phyloP scores from a whole-genome alignment of 352 stramenopile genomes.

The Globisporangium irregulare region DNA sequence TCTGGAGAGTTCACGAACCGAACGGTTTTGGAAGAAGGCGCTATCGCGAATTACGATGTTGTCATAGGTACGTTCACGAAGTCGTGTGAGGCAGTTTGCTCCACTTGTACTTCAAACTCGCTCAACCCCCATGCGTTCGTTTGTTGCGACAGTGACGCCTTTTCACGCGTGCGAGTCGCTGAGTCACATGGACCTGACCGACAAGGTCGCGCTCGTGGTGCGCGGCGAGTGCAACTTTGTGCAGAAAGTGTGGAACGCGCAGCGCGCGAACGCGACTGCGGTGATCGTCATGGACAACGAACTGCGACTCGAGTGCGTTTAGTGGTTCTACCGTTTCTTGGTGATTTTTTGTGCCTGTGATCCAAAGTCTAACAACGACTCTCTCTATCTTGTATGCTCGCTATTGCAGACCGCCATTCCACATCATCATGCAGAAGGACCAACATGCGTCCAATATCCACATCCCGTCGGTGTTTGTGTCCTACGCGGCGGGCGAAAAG shows the following conservation, averaged over 20 bases:
- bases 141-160: constrained; percentile 28
- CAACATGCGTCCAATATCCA: constrained; percentile 56
- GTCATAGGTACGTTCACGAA: constrained; percentile 31
- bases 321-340: background rate
- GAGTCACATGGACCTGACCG: constrained; percentile 33
- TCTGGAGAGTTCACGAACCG: constrained; percentile 75
- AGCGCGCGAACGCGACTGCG: constrained; percentile 58
- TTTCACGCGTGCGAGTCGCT: constrained; percentile 68
- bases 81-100: background rate
- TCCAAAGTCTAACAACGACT: background rate
- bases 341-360: background rate
- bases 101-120: background rate
- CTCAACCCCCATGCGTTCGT: background rate
- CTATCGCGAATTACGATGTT: constrained; percentile 34
- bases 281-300: constrained; percentile 78
- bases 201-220: constrained; percentile 73
- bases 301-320: constrained; percentile 48
- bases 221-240: constrained; percentile 70
- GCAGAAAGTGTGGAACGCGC: constrained; percentile 46
- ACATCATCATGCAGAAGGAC: constrained; percentile 87
- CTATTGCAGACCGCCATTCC: constrained; percentile 47
- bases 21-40: constrained; percentile 34
- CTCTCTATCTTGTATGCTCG: background rate
- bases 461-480: constrained; percentile 76
- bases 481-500: constrained; percentile 59